Evolutionary conservation across 257 asterid species (phyloP).

Genomic region (Penstemon barbatus): DNA sequence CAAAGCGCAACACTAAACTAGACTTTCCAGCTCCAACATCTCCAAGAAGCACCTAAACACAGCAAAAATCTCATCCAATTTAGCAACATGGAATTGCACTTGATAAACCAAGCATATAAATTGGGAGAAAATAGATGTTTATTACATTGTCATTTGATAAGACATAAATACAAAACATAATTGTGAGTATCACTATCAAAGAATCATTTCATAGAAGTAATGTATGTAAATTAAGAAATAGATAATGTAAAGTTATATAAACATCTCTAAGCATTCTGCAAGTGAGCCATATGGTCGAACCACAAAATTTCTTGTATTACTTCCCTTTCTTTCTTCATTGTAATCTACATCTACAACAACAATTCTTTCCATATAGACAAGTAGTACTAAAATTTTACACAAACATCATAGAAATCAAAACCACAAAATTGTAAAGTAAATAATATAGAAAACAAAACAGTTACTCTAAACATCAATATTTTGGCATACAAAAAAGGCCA

Average conservation of each 20-base stretch:
- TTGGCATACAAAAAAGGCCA: not conserved
- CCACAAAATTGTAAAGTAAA: not conserved
- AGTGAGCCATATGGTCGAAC: not conserved
- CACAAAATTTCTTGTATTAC: not conserved
- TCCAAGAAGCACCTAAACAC: constrained; percentile 73
- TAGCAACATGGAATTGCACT: constrained; percentile 18
- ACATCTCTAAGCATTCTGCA: not conserved
- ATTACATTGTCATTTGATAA: constrained; percentile 6
- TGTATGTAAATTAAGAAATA: constrained; percentile 4
- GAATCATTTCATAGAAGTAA: not conserved
- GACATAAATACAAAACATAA: not conserved
- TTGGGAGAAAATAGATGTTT: not conserved
- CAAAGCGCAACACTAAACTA: constrained; percentile 80
- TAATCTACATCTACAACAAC: not conserved
- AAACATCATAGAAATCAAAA: constrained; percentile 10
- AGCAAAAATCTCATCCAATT: constrained; percentile 10
- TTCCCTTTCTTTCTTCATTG: constrained; percentile 1
- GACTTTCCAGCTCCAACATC: constrained; percentile 95
- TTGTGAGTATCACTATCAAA: not conserved
- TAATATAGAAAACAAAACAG: constrained; percentile 12
- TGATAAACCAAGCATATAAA: not conserved
- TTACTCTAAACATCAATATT: constrained; percentile 9
- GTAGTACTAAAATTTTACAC: not conserved
- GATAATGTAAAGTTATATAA: not conserved
- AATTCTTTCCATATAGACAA: not conserved